Evolutionary conservation across 331 rosid species (phyloP).

Genomic region (Malus hybrid): DNA sequence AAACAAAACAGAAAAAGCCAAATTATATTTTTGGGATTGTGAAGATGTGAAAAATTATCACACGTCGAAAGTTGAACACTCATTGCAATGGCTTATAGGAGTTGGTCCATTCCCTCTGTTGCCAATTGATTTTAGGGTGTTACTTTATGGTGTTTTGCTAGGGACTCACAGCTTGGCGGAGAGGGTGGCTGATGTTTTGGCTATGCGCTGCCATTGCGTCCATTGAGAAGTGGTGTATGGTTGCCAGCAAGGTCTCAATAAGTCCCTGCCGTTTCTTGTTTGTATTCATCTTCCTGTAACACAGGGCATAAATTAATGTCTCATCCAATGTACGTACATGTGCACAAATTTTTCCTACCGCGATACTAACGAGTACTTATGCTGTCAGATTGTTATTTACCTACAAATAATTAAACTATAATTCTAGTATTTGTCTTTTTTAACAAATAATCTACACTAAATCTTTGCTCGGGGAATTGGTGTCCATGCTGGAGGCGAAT

Average conservation of each 20-base stretch:
- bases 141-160: background rate
- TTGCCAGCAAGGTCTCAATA: conserved; percentile 40
- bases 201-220: conserved; percentile 47
- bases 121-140: background rate
- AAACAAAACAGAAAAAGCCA: background rate
- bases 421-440: no score
- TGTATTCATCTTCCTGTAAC: conserved; percentile 39
- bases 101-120: background rate
- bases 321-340: no score
- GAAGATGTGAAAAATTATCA: background rate
- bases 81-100: background rate
- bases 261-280: conserved; percentile 38
- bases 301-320: background rate
- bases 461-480: no score
- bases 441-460: no score
- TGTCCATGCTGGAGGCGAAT: no score
- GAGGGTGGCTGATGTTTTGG: conserved; percentile 49
- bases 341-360: no score
- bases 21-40: no score
- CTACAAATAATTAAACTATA: no score
- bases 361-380: no score
- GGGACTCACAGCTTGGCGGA: conserved; percentile 51
- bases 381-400: no score
- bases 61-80: background rate
- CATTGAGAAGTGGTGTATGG: conserved; percentile 55